A percentile compares a stretch with the other conserved stretches of the same genome.
phyloP scores from a whole-genome alignment of 805 yeast genomes.

The Henningerozyma blattae region DNA sequence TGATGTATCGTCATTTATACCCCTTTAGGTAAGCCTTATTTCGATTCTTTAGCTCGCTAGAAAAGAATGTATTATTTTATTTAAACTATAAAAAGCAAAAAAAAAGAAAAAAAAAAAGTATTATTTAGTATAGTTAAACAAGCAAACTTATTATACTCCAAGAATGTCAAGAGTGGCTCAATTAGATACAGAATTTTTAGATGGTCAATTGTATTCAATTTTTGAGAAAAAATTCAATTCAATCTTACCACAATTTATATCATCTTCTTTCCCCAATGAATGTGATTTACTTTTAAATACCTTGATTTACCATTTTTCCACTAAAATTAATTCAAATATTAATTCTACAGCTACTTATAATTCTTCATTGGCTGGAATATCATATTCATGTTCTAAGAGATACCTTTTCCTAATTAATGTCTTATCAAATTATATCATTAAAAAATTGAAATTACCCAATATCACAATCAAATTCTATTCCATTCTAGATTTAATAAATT shows the following conservation, averaged over 20 bases:
- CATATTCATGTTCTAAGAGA: background rate
- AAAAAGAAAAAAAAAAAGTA: no score
- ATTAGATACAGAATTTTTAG: no score
- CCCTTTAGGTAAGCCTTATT: no score
- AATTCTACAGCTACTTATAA: slow-evolving; percentile 7
- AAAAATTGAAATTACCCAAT: background rate
- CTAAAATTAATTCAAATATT: slow-evolving; percentile 2
- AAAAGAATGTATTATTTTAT: no score
- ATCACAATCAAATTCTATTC: background rate
- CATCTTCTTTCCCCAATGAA: background rate
- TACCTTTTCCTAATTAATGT: background rate
- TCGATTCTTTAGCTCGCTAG: no score
- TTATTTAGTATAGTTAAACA: no score
- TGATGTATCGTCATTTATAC: no score
- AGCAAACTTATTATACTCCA: no score
- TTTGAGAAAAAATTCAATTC: background rate
- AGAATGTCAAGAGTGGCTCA: background rate
- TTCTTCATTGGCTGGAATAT: slow-evolving; percentile 13
- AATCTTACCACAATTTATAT: background rate
- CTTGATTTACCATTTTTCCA: background rate
- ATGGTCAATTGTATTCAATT: no score
- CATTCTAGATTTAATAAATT: background rate
- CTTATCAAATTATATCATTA: background rate
- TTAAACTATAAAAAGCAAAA: no score
- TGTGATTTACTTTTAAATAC: background rate